Evolutionary conservation across 345 rosid genomes (phyloP), one percentile per base, ranked within the genome.

Genomic region (Brassica incana): DNA sequence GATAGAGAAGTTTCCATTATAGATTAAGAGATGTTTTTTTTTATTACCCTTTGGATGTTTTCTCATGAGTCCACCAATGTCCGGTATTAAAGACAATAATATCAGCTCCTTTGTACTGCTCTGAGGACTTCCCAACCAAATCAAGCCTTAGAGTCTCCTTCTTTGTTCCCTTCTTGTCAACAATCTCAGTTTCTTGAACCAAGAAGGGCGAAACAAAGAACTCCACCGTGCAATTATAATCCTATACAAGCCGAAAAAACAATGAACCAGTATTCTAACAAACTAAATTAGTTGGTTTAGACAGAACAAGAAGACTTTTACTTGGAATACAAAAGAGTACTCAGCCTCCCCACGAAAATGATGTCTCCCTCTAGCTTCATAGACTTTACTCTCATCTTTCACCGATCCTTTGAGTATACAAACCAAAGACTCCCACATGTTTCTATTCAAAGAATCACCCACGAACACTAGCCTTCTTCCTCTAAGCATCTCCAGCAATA

Each of bases 21-120:
- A 40, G 62, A 14, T 3, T 30, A 25, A 45, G 48, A 65, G 50
- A 27, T 10, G 3, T 43, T 52, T 52, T 14, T 14, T n/a, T n/a
- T 3, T 0, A 32, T 6, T 81, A 95, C 99, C 99, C 99, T 84
- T 81, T 84, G 14, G 98, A 84, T 74, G 99, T 95, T 82, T 95
- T 95, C 56, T 95, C 99, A 23, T 96, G 99, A 80, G 98, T 96
- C 99, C 99, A 93, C 99, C 99, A 96, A 71, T 96, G 99, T n/a
- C 99, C 99, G 0, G 99, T 95, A 69, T 95, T 95, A 85, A 95
- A 95, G 78, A 95, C 73, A 15, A 96, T 82, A 73, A 93, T 83
- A 79, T 96, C 97, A 0, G 99, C 99, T 38, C 68, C 81, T 78
- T 89, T 93, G 74, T 93, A 96, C 59, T 84, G 87, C 74, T 87